Conservation (phyloP, 2,329 filamentous ascomycete genomes). For the Lasiodiplodia sp. region DNA sequence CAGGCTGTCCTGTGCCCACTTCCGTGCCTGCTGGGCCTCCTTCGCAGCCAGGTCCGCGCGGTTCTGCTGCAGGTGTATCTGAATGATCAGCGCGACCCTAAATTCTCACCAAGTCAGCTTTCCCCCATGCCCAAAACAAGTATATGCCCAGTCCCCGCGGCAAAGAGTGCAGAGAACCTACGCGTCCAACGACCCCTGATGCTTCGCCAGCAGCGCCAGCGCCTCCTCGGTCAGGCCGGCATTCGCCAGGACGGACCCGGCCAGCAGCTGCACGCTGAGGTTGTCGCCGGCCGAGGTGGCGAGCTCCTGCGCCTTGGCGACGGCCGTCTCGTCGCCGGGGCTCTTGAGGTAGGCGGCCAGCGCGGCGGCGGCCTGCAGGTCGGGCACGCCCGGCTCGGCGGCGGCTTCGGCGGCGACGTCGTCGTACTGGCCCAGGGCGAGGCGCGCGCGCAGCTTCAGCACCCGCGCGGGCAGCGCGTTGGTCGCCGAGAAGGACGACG, state of each 20-base stretch:
- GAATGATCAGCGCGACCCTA: conserved; percentile 85
- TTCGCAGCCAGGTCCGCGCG: conserved; percentile 88
- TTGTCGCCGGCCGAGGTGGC: conserved; percentile 74
- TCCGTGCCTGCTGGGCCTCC: conserved; percentile 81
- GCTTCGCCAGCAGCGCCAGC: conserved; percentile 77
- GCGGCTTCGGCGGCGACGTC: conserved; percentile 74
- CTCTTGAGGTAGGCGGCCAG: conserved; percentile 67
- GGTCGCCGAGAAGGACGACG: conserved; percentile 76
- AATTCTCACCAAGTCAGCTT: neutral
- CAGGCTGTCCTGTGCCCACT: conserved; percentile 94
- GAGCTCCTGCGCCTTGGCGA: conserved; percentile 71
- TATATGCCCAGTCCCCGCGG: too few species aligned
- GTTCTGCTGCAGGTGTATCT: conserved; percentile 93
- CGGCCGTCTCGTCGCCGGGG: conserved; percentile 62
- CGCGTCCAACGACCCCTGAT: conserved; percentile 83
- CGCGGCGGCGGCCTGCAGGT: conserved; percentile 77
- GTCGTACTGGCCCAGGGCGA: conserved; percentile 80
- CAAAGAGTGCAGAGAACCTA: conserved; percentile 55
- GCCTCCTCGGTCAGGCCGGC: conserved; percentile 87
- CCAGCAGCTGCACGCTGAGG: conserved; percentile 78
- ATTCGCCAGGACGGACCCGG: conserved; percentile 81
- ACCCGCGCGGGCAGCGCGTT: conserved; percentile 80
- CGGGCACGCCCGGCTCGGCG: conserved; percentile 65
- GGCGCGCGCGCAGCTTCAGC: conserved; percentile 80
- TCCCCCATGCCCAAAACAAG: neutral